Base-by-base conservation (phyloP, 768 basidiomycete genomes). In the Auriculariales sp. region DNA sequence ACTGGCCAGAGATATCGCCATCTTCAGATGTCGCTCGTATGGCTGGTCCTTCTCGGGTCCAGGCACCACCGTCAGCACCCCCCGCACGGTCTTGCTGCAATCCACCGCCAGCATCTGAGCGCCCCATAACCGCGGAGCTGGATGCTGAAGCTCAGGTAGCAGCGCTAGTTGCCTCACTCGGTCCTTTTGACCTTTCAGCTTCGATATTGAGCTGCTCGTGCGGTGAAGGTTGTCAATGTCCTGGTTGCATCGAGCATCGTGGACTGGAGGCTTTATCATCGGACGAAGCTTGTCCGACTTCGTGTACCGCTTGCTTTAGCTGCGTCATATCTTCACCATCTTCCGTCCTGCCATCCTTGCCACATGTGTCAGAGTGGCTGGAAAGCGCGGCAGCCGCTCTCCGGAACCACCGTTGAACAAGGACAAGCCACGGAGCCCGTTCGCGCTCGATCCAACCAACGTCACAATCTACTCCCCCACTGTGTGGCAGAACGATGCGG, bases 161-260 rank as follows among this genome's bases (percentile, higher is more conserved):
- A 27, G 24, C 33, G 2, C 5, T 7, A 25, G 19, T 34, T 17
- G 53, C 62, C 79, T 5, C 69, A 77, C n/a, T 75, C 78, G 3
- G 72, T 77, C 39, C 62, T 68, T 44, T 58, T 31, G 56, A 62
- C 5, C 27, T 10, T 35, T 47, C 61, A 32, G 11, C 53, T 58
- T 28, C 52, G 53, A 11, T 48, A 57, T 27, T 50, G 58, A 11
- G 79, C 2, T 87, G 84, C 59, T 81, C 78, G 6, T 86, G 84
- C 58, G 83, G 83, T 28, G 61, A 75, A 35, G 64, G 66, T 33
- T 88, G 84, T 57, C 71, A 71, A 12, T 88, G 84, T 62, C 83
- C 83, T 0, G 83, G 83, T 29, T 88, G 84, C 58, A 60, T 74
- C 9, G 71, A 81, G 55, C 84, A 87, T 58, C 78, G 81, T n/a